Evolutionary conservation across 2,329 filamentous ascomycete genomes (phyloP).

Genomic region (Trichoderma pleuroti): DNA sequence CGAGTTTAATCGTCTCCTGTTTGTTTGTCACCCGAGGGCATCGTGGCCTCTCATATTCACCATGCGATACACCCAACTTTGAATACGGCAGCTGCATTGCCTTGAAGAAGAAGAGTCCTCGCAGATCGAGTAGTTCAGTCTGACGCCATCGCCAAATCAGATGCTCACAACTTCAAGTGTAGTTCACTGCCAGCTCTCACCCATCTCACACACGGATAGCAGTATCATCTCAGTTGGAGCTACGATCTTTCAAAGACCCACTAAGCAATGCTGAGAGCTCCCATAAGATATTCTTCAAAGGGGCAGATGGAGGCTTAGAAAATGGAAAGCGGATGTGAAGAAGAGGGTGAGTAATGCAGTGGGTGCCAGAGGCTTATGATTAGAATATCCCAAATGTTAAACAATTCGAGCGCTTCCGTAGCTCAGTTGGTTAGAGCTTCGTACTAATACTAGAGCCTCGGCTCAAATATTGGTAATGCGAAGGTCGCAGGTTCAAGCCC

Average conservation of each 20-base stretch:
- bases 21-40: background rate
- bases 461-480: slow-evolving; percentile 17
- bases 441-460: background rate
- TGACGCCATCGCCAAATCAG: background rate
- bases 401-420: slow-evolving; percentile 12
- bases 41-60: background rate
- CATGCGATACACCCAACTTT: background rate
- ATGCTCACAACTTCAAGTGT: background rate
- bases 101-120: background rate
- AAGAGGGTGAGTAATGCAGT: background rate
- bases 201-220: background rate
- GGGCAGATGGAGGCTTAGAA: background rate
- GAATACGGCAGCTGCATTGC: background rate
- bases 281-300: background rate
- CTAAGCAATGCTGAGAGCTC: background rate
- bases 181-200: background rate
- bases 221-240: background rate
- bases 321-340: background rate
- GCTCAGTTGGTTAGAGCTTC: slow-evolving; percentile 18
- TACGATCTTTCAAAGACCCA: rapidly evolving
- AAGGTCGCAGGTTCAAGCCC: slow-evolving; percentile 21
- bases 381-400: background rate
- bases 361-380: background rate
- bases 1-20: background rate
- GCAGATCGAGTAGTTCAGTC: background rate